Conservation (phyloP, 1,284 basidiomycete species). For the Trametes hirsuta region DNA sequence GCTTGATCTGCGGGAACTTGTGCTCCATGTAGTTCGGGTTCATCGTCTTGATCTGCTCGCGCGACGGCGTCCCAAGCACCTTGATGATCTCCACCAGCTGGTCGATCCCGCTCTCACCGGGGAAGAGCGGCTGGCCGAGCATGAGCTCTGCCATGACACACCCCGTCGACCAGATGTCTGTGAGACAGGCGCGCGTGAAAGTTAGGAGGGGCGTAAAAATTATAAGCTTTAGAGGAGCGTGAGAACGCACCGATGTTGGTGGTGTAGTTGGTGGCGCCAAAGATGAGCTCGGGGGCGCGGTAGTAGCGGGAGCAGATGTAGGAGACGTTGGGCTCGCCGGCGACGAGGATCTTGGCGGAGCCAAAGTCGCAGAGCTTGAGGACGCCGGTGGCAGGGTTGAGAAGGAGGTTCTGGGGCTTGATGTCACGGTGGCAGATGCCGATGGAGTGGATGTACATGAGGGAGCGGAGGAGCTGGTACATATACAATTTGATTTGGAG, state of each 20-base stretch:
- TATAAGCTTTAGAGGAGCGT: background rate
- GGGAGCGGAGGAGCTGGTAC: conserved; percentile 96
- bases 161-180: conserved; percentile 99
- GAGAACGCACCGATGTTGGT: conserved; percentile 90
- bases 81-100: conserved; percentile 99
- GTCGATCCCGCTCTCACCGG: conserved; percentile 99
- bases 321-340: conserved; percentile 98
- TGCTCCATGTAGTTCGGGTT: conserved; percentile 99
- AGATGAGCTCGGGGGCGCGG: conserved; percentile 98
- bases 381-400: conserved; percentile 95
- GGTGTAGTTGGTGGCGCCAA: conserved; percentile 99
- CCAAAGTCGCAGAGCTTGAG: conserved; percentile 99
- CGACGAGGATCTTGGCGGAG: conserved; percentile 96
- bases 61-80: conserved; percentile 95
- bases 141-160: conserved; percentile 99
- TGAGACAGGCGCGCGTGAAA: conserved; percentile 4
- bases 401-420: conserved; percentile 97
- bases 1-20: conserved; percentile 99
- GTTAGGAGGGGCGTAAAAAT: background rate
- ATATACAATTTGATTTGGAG: conserved; percentile 98
- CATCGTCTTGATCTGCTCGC: conserved; percentile 99
- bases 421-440: conserved; percentile 99
- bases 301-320: conserved; percentile 99
- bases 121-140: conserved; percentile 98
- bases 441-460: conserved; percentile 98